Evolutionary conservation across 1,284 basidiomycete genomes (phyloP).

Genomic region (Ceratobasidium sp.): DNA sequence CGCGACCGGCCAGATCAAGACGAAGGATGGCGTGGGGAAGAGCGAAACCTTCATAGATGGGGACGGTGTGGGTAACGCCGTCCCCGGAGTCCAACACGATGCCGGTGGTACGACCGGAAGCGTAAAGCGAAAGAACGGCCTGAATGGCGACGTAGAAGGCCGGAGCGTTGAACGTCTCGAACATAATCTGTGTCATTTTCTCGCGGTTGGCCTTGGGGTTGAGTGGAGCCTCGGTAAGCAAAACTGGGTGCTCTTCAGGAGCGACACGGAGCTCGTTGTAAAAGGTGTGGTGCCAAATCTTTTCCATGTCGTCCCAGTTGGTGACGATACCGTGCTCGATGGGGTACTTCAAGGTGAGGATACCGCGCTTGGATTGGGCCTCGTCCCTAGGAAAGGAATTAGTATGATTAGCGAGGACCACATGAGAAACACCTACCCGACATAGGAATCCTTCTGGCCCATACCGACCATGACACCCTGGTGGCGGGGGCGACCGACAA

Average conservation of each 20-base stretch:
- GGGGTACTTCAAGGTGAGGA: constrained; percentile 83
- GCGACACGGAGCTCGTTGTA: constrained; percentile 85
- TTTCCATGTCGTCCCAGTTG: constrained; percentile 74
- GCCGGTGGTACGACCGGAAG: constrained; percentile 74
- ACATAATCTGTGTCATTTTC: constrained; percentile 78
- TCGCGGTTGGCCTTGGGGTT: constrained; percentile 76
- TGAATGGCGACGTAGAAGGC: constrained; percentile 76
- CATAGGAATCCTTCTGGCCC: constrained; percentile 68
- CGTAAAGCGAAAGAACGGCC: constrained; percentile 73
- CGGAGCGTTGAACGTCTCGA: constrained; percentile 75
- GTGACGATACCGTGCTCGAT: constrained; percentile 69
- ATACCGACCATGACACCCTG: constrained; percentile 72
- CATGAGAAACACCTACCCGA: constrained; percentile 56
- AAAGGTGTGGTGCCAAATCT: constrained; percentile 82
- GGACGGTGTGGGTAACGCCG: constrained; percentile 74
- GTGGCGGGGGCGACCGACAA: constrained; percentile 73
- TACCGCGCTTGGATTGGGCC: constrained; percentile 96
- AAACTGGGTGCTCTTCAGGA: constrained; percentile 77
- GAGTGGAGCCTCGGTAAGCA: constrained; percentile 73
- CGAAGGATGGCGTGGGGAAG: constrained; percentile 72
- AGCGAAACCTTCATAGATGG: constrained; percentile 75
- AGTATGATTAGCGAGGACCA: not conserved
- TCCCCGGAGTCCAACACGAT: constrained; percentile 76
- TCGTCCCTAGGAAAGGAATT: constrained; percentile 71
- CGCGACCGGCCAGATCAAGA: constrained; percentile 71